Evolutionary conservation across 2,329 filamentous ascomycete species (phyloP).

Genomic region (Xylaria sp.): DNA sequence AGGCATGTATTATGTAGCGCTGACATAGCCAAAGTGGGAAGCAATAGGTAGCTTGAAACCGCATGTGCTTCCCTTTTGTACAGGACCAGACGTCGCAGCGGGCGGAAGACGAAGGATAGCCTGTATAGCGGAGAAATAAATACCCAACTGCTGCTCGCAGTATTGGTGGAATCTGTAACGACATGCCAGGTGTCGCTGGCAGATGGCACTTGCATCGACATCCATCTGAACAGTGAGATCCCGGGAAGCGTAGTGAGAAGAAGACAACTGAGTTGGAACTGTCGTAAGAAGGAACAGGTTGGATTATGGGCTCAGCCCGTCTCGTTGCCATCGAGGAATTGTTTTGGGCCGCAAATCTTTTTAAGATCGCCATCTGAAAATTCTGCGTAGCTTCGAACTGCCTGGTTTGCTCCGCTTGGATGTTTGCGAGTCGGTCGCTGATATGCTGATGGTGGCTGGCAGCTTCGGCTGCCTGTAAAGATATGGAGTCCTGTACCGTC

Average conservation of each 20-base stretch:
- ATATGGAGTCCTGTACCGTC: background rate
- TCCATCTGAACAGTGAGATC: background rate
- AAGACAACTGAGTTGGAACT: background rate
- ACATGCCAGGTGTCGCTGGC: background rate
- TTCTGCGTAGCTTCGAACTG: background rate
- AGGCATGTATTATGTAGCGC: background rate
- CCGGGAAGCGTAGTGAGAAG: background rate
- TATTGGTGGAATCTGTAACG: background rate
- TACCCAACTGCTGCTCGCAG: background rate
- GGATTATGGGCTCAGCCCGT: background rate
- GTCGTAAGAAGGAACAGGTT: background rate
- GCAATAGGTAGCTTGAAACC: background rate
- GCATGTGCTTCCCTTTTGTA: background rate
- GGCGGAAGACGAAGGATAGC: slow-evolving; percentile 1
- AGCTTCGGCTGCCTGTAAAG: background rate
- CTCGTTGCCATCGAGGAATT: background rate
- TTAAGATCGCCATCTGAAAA: background rate
- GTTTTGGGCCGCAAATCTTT: background rate
- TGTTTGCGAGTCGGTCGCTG: background rate
- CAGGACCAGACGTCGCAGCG: background rate
- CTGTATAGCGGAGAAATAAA: slow-evolving; percentile 7
- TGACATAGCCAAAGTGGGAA: background rate
- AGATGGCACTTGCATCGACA: slow-evolving; percentile 8
- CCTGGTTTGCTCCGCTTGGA: background rate
- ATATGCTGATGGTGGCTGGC: background rate